Percentiles rank a stretch among this genome's conserved stretches.
phyloP scores from a whole-genome alignment of 202 grass and related monocot species.

The Zizania palustris region DNA sequence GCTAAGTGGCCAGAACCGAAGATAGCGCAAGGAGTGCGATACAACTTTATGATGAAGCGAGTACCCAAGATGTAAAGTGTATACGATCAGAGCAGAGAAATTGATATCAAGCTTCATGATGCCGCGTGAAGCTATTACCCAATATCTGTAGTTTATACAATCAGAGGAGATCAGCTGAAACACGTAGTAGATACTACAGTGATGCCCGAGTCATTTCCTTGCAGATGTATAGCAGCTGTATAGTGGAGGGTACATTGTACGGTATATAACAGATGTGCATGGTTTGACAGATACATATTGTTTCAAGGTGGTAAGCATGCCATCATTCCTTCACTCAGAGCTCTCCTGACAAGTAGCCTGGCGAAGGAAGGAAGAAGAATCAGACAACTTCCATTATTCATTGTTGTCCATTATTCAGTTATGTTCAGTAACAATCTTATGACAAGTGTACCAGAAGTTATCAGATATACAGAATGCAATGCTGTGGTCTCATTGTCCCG shows the following conservation, averaged over 20 bases:
- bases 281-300: slow-evolving; percentile 23
- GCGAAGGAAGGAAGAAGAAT: background rate
- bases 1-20: slow-evolving; percentile 69
- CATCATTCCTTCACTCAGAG: slow-evolving; percentile 3
- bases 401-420: background rate
- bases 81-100: background rate
- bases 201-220: background rate
- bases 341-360: slow-evolving; percentile 25
- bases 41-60: slow-evolving; percentile 90
- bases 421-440: background rate
- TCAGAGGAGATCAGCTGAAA: background rate
- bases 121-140: slow-evolving; percentile 52
- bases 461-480: background rate
- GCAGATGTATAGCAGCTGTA: slow-evolving; percentile 40
- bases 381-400: background rate
- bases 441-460: background rate
- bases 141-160: slow-evolving; percentile 26
- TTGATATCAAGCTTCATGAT: slow-evolving; percentile 67
- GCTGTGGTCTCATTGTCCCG: background rate
- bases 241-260: slow-evolving; percentile 42
- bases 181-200: slow-evolving; percentile 44
- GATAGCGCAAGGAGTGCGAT: slow-evolving; percentile 57
- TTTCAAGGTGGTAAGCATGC: slow-evolving; percentile 16
- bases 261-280: slow-evolving; percentile 23
- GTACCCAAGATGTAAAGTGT: slow-evolving; percentile 39